Percentiles rank a stretch among this genome's conserved stretches.
These are phyloP conservation scores for Aspergillus puulaauensis DNA, from an alignment of 2,329 filamentous ascomycete species.

Conservation along the genomic window DNA sequence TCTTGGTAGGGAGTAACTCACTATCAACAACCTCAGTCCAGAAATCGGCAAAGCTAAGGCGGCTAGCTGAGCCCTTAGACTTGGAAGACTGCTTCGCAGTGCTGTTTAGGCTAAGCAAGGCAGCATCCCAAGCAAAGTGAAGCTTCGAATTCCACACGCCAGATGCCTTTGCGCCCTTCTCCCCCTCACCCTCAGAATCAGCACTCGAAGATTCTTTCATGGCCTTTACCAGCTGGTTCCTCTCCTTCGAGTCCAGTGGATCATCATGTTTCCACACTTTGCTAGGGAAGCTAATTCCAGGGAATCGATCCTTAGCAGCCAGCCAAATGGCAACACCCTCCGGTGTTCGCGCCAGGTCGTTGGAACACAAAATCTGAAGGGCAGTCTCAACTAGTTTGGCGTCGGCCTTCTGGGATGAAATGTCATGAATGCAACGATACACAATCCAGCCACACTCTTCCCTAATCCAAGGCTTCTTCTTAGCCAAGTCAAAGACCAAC, in stretches of 20 bases:
- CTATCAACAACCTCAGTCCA: constrained; percentile 86
- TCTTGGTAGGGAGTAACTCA: constrained; percentile 47
- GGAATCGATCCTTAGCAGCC: constrained; percentile 63
- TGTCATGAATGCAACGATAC: constrained; percentile 66
- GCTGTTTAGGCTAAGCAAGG: constrained; percentile 55
- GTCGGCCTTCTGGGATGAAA: constrained; percentile 38
- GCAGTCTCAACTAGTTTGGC: constrained; percentile 59
- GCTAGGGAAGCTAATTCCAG: constrained; percentile 62
- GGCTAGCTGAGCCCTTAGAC: constrained; percentile 36
- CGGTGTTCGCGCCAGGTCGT: constrained; percentile 72
- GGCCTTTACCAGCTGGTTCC: constrained; percentile 69
- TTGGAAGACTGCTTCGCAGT: constrained; percentile 29
- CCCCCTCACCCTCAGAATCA: constrained; percentile 28
- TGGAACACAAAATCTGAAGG: constrained; percentile 61
- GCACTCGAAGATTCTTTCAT: constrained; percentile 64
- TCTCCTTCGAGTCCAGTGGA: constrained; percentile 68
- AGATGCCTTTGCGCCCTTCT: constrained; percentile 45
- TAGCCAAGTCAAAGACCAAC: constrained; percentile 69
- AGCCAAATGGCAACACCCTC: constrained; percentile 92
- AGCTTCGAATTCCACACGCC: constrained; percentile 77
- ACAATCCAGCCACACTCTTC: constrained; percentile 85
- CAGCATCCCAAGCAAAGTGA: constrained; percentile 83
- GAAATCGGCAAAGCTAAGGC: constrained; percentile 66
- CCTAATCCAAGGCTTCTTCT: constrained; percentile 84
- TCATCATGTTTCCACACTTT: constrained; percentile 73